Evolutionary conservation across 2,329 filamentous ascomycete species (phyloP), one percentile per base, ranked within the genome.

Genomic region (Exophiala sp.): DNA sequence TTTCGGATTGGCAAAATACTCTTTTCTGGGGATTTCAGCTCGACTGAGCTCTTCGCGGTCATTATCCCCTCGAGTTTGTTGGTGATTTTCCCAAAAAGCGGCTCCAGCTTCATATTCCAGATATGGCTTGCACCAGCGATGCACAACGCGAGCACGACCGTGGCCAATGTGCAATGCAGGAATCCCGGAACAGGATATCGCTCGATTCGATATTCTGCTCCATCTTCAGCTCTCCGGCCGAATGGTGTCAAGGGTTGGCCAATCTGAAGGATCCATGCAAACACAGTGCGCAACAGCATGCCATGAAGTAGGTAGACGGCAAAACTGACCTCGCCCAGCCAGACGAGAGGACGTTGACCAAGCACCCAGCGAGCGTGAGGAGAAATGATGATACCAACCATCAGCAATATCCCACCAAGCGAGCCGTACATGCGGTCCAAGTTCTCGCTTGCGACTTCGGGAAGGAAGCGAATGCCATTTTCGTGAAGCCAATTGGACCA

Each of bases 261-360:
- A 1, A 78, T 74, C 56, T 78, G 85, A 10, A 84, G 69, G 72
- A 85, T 75, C 79, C 81, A 85, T 21, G 79, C 78, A 11, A 86
- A 71, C 6, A 84, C 66, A 20, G 77, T 79, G 52, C 83, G 78
- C 61, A 85, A 76, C 29, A 86, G 72, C 0, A 79, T 77, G 39
- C 83, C 83, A 67, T 86, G 83, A 16, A 86, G 69, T 5, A 86
- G 75, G 62, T 86, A 86, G 11, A 86, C 79, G 1, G 83, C 81
- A 62, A 85, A 85, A 41, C 79, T 83, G 69, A 85, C 78, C 63
- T 80, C 80, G 41, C 83, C 83, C 10, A 86, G 76, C 77, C 82
- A 86, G 41, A 83, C 74, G 40, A 86, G 76, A 50, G 76, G 74
- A 32, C 75, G 76, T 54, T 76, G 77, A 3, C 79, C 80, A 2